Percentiles rank a stretch among this genome's conserved stretches.
Evolutionary conservation across 2,329 filamentous ascomycete genomes (phyloP).

Genomic region (Didymella sp.): DNA sequence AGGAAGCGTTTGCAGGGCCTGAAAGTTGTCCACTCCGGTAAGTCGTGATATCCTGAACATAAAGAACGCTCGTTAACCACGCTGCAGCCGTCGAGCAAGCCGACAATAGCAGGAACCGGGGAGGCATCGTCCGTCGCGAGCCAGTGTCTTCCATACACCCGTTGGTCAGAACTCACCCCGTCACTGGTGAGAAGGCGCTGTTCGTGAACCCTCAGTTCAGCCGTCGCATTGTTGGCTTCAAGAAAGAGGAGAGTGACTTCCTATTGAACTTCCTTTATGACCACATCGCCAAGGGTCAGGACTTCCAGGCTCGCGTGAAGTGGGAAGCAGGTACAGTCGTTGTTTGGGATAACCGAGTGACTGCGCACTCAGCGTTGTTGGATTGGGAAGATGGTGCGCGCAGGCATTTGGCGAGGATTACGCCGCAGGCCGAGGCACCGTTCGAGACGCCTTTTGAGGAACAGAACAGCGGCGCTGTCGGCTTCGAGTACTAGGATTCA

Average conservation of each 20-base stretch:
- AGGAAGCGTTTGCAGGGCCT: conserved; percentile 81
- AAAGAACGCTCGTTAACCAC: conserved; percentile 5
- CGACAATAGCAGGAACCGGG: conserved; percentile 69
- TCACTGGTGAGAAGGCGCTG: conserved; percentile 81
- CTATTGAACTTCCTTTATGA: conserved; percentile 79
- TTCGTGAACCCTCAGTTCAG: conserved; percentile 88
- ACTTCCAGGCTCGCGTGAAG: conserved; percentile 76
- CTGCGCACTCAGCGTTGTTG: conserved; percentile 77
- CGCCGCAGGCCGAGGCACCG: conserved; percentile 80
- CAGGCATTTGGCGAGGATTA: conserved; percentile 80
- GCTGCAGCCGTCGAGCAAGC: conserved; percentile 71
- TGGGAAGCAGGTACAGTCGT: conserved; percentile 84
- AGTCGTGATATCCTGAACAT: conserved; percentile 10
- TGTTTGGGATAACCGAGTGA: conserved; percentile 85
- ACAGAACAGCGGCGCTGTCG: conserved; percentile 17
- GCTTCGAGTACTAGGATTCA: conserved; percentile 30
- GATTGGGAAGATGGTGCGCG: conserved; percentile 83
- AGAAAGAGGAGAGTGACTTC: conserved; percentile 84
- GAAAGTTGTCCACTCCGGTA: conserved; percentile 79
- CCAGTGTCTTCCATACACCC: conserved; percentile 78
- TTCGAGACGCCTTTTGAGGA: conserved; percentile 67
- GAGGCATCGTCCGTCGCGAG: conserved; percentile 75
- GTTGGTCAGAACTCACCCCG: conserved; percentile 79
- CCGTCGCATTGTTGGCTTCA: conserved; percentile 78
- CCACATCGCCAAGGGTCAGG: conserved; percentile 73